These are phyloP conservation scores for Colletotrichum falcatum DNA, from an alignment of 2,329 filamentous ascomycete genomes.

Conservation along the genomic window DNA sequence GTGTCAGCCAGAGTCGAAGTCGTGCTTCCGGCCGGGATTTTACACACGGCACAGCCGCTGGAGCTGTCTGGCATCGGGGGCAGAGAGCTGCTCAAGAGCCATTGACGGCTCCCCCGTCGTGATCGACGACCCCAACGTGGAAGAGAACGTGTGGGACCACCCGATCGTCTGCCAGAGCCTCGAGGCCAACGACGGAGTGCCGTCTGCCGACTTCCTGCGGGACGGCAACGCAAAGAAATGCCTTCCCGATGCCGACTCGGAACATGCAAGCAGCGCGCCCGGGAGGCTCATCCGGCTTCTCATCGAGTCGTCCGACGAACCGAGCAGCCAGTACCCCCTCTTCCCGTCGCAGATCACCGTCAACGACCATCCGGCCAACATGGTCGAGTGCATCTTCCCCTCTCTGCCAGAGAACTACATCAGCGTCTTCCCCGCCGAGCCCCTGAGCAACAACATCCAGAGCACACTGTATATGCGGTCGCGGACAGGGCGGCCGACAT, in stretches of 20 bases:
- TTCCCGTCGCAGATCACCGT: slow-evolving; percentile 49
- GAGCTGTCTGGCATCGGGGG: slow-evolving; percentile 57
- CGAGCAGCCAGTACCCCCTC: slow-evolving; percentile 50
- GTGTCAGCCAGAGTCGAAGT: slow-evolving; percentile 52
- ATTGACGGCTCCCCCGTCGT: slow-evolving; percentile 48
- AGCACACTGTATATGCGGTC: slow-evolving; percentile 47
- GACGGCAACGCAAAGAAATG: slow-evolving; percentile 47
- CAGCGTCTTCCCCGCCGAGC: slow-evolving; percentile 59
- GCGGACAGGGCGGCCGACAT: slow-evolving; percentile 56
- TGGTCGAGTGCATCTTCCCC: slow-evolving; percentile 43
- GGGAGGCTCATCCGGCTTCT: slow-evolving; percentile 46
- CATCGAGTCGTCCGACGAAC: slow-evolving; percentile 47
- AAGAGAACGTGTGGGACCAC: slow-evolving; percentile 58
- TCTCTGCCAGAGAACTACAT: slow-evolving; percentile 61
- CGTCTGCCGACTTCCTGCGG: slow-evolving; percentile 52
- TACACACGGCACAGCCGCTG: slow-evolving; percentile 57
- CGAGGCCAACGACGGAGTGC: slow-evolving; percentile 55
- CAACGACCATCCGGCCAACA: slow-evolving; percentile 44
- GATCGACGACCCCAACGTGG: slow-evolving; percentile 52
- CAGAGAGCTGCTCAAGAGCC: slow-evolving; percentile 47
- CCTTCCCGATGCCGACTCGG: slow-evolving; percentile 44
- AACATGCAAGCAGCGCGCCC: slow-evolving; percentile 26
- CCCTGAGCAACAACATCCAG: slow-evolving; percentile 51
- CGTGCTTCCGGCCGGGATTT: slow-evolving; percentile 55
- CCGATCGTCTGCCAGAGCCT: slow-evolving; percentile 52